Evolutionary conservation across 2,329 filamentous ascomycete species (phyloP), one percentile per base, ranked within the genome.

Genomic region (Fusarium anthophilum): DNA sequence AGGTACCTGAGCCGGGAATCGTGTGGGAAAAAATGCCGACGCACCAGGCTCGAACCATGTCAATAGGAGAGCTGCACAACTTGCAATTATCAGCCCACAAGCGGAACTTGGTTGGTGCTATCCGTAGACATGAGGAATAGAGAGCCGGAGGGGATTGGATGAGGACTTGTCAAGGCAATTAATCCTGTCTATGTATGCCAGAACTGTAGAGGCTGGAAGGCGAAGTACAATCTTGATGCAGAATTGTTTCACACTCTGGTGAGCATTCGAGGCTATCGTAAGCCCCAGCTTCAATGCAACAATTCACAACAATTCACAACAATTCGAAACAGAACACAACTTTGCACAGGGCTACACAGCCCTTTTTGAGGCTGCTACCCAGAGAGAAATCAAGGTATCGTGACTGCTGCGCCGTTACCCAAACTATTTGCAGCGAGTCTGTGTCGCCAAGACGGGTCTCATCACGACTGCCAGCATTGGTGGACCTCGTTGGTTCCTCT

Each of bases 371-470:
- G 37, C 63, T 50, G 38, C 39, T 48, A 47, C 47, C 48, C 30
- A 38, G 69, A 54, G 54, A 63, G 63, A 63, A 57, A 26, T 51
- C 63, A 44, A 73, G 76, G 45, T 58, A 58, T 54, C 47, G 39
- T 67, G 44, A 37, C 50, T 68, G 38, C 38, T 63, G 66, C 43
- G 48, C 63, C 78, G 79, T 74, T 73, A 66, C 71, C 74, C 76
- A 69, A 74, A 66, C 69, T 76, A 77, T 69, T 50, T 57, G 17
- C 48, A 44, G 37, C 48, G 68, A 41, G 79, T 45, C 69, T 55
- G 55, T 69, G 58, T 51, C 66, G 73, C 70, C 65, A 76, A 77
- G 74, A 72, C 63, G 71, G 59, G 76, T 74, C 77, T 78, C 77
- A 79, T 79, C 70, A 77, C 76, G 76, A 74, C 67, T 38, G 62